Percentiles rank a stretch among this genome's conserved stretches.
Conservation (phyloP, 1,139 yeast genomes). For the Cylindricascospora bacillispora region DNA sequence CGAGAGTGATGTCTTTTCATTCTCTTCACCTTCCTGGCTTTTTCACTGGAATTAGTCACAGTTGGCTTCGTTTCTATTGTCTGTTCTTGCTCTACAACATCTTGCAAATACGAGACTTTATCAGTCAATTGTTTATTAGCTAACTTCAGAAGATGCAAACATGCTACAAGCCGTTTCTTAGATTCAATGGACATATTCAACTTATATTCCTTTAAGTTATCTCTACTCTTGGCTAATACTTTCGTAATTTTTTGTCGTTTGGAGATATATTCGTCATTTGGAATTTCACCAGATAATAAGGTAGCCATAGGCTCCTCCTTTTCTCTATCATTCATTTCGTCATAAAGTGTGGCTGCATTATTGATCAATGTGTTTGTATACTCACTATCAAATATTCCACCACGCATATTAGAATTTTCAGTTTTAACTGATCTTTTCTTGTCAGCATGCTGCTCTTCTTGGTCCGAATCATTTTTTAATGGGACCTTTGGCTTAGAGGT, state of each 20-base stretch:
- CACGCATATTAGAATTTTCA: constrained; percentile 4
- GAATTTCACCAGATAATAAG: not conserved
- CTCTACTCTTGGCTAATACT: constrained; percentile 19
- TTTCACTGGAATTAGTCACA: not conserved
- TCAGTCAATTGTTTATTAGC: constrained; percentile 62
- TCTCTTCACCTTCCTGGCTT: constrained; percentile 4
- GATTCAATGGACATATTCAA: constrained; percentile 47
- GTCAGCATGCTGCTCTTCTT: not conserved
- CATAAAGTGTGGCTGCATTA: constrained; percentile 21
- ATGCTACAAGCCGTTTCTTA: constrained; percentile 55
- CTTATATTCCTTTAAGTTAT: constrained; percentile 23
- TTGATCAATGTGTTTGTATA: constrained; percentile 9
- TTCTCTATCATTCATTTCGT: constrained; percentile 12
- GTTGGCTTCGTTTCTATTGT: constrained; percentile 8
- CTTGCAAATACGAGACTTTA: constrained; percentile 52
- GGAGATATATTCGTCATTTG: constrained; percentile 7
- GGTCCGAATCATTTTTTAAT: too few relatives aligned
- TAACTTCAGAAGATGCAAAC: constrained; percentile 57
- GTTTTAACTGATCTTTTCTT: not conserved
- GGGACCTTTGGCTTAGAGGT: too few relatives aligned
- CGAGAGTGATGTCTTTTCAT: constrained; percentile 14
- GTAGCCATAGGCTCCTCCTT: not conserved
- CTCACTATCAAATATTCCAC: constrained; percentile 3
- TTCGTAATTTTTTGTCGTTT: constrained; percentile 20
- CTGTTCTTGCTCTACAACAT: constrained; percentile 33